phyloP scores from a whole-genome alignment of 148 eudicot species.

The Silene uniflora region DNA sequence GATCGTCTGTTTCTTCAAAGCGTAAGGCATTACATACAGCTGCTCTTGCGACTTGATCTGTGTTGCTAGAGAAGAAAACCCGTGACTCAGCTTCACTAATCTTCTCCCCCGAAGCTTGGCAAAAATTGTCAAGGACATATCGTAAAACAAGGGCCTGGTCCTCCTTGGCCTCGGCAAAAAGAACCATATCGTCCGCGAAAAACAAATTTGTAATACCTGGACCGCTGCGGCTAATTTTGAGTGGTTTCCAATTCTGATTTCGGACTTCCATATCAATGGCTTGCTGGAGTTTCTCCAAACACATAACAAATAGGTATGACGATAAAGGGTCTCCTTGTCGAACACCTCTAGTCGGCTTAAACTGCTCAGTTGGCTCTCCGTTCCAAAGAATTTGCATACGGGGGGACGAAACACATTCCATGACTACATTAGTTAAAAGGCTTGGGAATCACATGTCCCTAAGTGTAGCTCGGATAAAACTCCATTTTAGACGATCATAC shows the following conservation, averaged over 20 bases:
- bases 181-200: neutral
- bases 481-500: no score
- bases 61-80: no score
- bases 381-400: neutral
- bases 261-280: neutral
- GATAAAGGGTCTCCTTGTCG: neutral
- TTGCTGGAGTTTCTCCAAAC: neutral
- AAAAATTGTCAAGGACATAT: no score
- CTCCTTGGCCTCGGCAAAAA: neutral
- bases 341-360: neutral
- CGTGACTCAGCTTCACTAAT: no score
- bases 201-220: neutral
- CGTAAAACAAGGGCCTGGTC: neutral
- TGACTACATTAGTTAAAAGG: accelerated
- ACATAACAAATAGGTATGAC: neutral
- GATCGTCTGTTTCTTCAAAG: no score
- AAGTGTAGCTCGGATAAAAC: no score
- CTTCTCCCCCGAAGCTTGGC: no score
- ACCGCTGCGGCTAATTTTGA: neutral
- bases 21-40: no score
- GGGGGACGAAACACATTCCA: no score
- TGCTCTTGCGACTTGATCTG: no score
- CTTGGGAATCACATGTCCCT: no score
- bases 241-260: accelerated
- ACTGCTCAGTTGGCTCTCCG: neutral